These are phyloP conservation scores for Xylariales sp. DNA, from an alignment of 2,329 filamentous ascomycete species.

Conservation along the genomic window DNA sequence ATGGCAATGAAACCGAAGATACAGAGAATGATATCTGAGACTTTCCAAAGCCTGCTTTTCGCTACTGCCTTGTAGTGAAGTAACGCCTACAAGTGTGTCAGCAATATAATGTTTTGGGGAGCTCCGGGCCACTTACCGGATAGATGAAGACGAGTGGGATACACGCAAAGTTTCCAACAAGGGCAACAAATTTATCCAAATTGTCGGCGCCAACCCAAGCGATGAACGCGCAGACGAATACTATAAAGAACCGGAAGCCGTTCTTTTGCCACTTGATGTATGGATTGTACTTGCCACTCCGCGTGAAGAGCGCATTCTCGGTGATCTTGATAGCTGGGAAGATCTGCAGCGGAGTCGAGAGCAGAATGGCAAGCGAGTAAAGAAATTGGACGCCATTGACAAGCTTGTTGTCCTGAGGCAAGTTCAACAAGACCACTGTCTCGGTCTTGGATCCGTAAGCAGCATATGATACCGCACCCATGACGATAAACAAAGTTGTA, in stretches of 20 bases:
- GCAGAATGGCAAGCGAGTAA: constrained; percentile 94
- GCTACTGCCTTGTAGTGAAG: constrained; percentile 83
- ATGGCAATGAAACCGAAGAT: constrained; percentile 83
- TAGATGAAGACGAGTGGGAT: constrained; percentile 97
- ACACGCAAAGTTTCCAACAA: constrained; percentile 96
- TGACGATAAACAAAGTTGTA: constrained; percentile 81
- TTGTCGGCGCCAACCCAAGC: constrained; percentile 91
- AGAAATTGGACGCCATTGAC: constrained; percentile 96
- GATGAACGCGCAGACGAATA: constrained; percentile 77
- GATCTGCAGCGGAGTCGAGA: constrained; percentile 92
- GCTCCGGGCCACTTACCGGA: constrained; percentile 67
- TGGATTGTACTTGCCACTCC: constrained; percentile 94
- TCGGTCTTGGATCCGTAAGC: constrained; percentile 94
- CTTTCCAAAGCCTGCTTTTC: constrained; percentile 59
- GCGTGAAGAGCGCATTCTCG: constrained; percentile 88
- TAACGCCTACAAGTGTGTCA: constrained; percentile 61
- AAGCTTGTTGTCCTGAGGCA: constrained; percentile 91
- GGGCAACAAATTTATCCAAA: constrained; percentile 92
- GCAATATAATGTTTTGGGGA: constrained; percentile 23
- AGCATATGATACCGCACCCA: constrained; percentile 91
- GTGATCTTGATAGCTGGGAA: constrained; percentile 97
- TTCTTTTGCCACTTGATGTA: constrained; percentile 99
- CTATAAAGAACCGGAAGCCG: constrained; percentile 87
- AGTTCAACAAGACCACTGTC: constrained; percentile 92
- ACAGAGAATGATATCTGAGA: constrained; percentile 70